Percentiles rank a stretch among this genome's conserved stretches.
Conservation (phyloP, 768 basidiomycete species). For the Leccinum uliginosum region DNA sequence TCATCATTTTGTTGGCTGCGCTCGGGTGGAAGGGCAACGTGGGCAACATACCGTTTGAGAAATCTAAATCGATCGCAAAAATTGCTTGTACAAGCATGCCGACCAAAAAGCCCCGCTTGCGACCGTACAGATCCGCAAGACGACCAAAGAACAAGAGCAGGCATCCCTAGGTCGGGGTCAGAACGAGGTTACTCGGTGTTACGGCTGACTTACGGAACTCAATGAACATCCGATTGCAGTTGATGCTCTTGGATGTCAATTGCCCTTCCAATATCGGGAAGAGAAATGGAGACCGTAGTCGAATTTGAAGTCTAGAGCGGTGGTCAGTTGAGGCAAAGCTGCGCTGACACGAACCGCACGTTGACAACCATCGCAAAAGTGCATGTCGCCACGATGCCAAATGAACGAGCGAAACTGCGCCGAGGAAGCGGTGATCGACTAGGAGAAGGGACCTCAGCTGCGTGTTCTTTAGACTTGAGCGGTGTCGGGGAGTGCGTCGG, state of each 20-base stretch:
- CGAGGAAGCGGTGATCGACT: neutral
- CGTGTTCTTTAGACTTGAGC: slow-evolving; percentile 7
- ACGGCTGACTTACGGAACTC: slow-evolving; percentile 49
- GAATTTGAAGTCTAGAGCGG: slow-evolving; percentile 26
- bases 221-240: slow-evolving; percentile 64
- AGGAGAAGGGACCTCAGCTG: neutral
- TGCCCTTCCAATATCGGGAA: slow-evolving; percentile 47
- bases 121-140: slow-evolving; percentile 76
- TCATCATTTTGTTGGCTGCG: too few species aligned
- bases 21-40: too few species aligned
- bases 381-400: slow-evolving; percentile 33
- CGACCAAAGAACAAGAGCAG: slow-evolving; percentile 72
- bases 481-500: slow-evolving; percentile 11
- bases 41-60: slow-evolving; percentile 47
- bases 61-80: slow-evolving; percentile 63
- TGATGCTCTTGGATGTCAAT: slow-evolving; percentile 46
- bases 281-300: slow-evolving; percentile 47
- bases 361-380: slow-evolving; percentile 38
- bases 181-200: neutral
- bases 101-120: slow-evolving; percentile 59
- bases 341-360: slow-evolving; percentile 18
- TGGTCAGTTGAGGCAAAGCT: slow-evolving; percentile 2
- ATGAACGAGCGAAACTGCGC: slow-evolving; percentile 25
- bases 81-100: slow-evolving; percentile 53
- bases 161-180: slow-evolving; percentile 55